A percentile compares a stretch with the other conserved stretches of the same genome.
These are phyloP conservation scores for Cnidoscolus chayamansa DNA, from an alignment of 441 rosid genomes.

Conservation along the genomic window DNA sequence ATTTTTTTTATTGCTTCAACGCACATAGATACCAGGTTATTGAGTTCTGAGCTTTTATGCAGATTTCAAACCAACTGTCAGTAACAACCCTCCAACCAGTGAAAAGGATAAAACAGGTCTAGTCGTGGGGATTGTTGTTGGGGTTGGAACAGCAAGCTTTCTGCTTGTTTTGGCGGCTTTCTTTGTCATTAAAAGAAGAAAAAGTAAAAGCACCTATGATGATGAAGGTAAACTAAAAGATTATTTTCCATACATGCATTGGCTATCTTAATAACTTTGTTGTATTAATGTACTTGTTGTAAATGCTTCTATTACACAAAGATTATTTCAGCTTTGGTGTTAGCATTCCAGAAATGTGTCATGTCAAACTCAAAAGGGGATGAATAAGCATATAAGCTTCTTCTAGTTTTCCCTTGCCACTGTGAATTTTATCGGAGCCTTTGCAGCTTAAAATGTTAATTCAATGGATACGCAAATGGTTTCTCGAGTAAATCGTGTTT, in stretches of 20 bases:
- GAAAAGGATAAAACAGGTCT: slow-evolving; percentile 35
- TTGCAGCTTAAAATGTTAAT: not conserved
- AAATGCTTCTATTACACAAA: not conserved
- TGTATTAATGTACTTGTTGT: no score
- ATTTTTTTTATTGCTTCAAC: not conserved
- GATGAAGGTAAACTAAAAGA: slow-evolving; percentile 41
- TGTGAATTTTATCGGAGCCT: not conserved
- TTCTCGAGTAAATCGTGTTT: not conserved
- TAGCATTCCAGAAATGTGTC: not conserved
- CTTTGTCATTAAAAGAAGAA: slow-evolving; percentile 37
- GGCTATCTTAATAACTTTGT: not conserved
- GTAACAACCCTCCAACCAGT: slow-evolving; percentile 34
- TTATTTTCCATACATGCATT: slow-evolving; percentile 6
- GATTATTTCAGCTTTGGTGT: not conserved
- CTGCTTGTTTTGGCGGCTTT: slow-evolving; percentile 27
- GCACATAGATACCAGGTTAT: slow-evolving; percentile 5
- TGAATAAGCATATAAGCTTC: not conserved
- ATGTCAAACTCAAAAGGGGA: not conserved
- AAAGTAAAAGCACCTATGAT: slow-evolving; percentile 28
- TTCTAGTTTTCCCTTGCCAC: not conserved
- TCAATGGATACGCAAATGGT: not conserved
- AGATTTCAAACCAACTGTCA: slow-evolving; percentile 64
- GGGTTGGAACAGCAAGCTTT: slow-evolving; percentile 40
- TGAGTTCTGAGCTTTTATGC: slow-evolving; percentile 24
- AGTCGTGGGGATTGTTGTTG: slow-evolving; percentile 54